phyloP scores from a whole-genome alignment of 1,284 basidiomycete genomes.

The Volvariella surrecta region DNA sequence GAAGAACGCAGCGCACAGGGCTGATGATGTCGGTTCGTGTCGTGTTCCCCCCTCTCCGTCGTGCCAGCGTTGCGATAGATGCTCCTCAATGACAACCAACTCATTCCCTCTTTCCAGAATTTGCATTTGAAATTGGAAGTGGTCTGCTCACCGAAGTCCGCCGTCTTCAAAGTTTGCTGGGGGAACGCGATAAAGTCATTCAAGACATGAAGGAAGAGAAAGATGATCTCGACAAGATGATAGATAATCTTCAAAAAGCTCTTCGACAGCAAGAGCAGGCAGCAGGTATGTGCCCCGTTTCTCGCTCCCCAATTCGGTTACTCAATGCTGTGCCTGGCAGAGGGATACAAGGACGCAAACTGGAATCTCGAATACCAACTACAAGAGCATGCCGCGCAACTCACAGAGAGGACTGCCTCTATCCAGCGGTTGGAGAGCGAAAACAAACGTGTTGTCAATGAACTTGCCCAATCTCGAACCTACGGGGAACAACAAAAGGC shows the following conservation, averaged over 20 bases:
- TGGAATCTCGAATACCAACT: constrained; percentile 95
- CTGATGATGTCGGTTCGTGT: constrained; percentile 73
- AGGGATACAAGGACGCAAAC: constrained; percentile 94
- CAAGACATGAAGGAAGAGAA: constrained; percentile 84
- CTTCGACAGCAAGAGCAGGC: constrained; percentile 72
- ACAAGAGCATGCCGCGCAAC: constrained; percentile 77
- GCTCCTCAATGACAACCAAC: constrained; percentile 8
- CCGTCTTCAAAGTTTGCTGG: constrained; percentile 78
- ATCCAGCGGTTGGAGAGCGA: constrained; percentile 75
- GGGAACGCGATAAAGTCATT: constrained; percentile 83
- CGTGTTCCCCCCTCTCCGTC: constrained; percentile 3
- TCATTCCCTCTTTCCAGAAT: constrained; percentile 46
- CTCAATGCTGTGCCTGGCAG: constrained; percentile 19
- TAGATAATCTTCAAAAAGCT: constrained; percentile 63
- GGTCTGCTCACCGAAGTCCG: constrained; percentile 85
- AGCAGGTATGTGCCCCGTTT: constrained; percentile 43
- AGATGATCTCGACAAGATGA: constrained; percentile 70
- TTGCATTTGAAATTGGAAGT: constrained; percentile 93
- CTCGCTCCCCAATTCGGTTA: constrained; percentile 5
- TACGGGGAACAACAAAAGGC: constrained; percentile 79
- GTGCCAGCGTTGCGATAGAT: constrained; percentile 12
- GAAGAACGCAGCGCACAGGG: constrained; percentile 79
- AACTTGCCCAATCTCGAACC: constrained; percentile 70
- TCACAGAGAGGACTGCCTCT: constrained; percentile 58
- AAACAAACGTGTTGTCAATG: constrained; percentile 71